Evolutionary conservation across 345 rosid genomes (phyloP), one percentile per base, ranked within the genome.

Genomic region (Litchi chinensis): DNA sequence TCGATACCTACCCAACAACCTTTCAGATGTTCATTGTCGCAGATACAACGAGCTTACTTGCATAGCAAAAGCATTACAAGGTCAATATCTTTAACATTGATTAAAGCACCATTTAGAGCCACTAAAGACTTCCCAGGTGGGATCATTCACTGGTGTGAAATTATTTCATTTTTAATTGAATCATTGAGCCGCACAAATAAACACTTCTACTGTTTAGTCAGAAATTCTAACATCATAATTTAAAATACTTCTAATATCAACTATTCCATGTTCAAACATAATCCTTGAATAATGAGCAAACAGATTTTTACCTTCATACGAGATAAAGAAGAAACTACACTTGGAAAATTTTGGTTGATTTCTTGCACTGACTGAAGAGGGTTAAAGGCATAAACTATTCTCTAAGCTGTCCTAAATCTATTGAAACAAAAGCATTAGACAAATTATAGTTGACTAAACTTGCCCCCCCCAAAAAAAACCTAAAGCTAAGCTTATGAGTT

Each of bases 261-360:
- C 3, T 68, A 68, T 79, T 80, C 62, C 43, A 68, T 63, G 59
- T 74, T 32, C 37, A 68, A 9, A 15, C 40, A 26, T 66, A 77
- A 22, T 56, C 11, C 5, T 2, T 71, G 19, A 50, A 40, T 40
- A 19, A 19, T 2, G 19, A 26, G 67, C 56, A 68, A 41, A 64
- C 70, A 54, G 68, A 69, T 43, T 32, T 32, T 74, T 85, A 96
- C 98, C 99, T 94, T 96, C 95, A 91, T 93, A 73, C 95, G 98
- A 79, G 99, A 96, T 79, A 96, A 87, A 77, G 97, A 94, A 75
- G 99, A 96, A 82, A 96, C 98, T 48, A 93, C 88, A 78, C 93
- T 94, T n/a, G 99, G 99, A 86, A 96, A 96, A 83, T 96, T 96
- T 84, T 94, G 99, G 86, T 87, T 96, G 81, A 96, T 94, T 87